These are phyloP conservation scores for Endoconidiophora laricicola DNA, from an alignment of 2,329 filamentous ascomycete genomes.

Conservation along the genomic window DNA sequence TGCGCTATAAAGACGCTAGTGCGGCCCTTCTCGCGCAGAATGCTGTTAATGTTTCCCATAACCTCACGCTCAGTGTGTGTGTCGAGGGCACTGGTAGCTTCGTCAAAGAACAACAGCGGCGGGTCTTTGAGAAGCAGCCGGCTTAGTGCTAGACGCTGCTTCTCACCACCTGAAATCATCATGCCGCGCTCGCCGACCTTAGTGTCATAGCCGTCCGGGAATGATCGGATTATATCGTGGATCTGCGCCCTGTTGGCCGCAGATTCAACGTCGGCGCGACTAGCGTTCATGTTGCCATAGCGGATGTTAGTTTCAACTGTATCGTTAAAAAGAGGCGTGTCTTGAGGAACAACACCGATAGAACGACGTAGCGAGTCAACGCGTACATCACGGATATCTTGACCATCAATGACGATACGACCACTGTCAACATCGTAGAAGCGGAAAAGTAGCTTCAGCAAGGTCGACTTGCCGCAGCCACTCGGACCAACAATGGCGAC, in stretches of 20 bases:
- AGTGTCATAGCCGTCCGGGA: conserved; percentile 79
- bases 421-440: conserved; percentile 83
- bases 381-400: conserved; percentile 72
- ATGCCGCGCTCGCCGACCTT: conserved; percentile 86
- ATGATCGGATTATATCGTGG: conserved; percentile 61
- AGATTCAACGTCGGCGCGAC: conserved; percentile 52
- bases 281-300: conserved; percentile 70
- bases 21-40: conserved; percentile 69
- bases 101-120: conserved; percentile 82
- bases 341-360: conserved; percentile 93
- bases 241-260: conserved; percentile 74
- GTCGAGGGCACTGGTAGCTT: conserved; percentile 82
- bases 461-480: conserved; percentile 90
- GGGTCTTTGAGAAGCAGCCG: conserved; percentile 77
- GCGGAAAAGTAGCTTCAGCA: conserved; percentile 78
- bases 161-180: conserved; percentile 94
- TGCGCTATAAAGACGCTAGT: conserved; percentile 95
- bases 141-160: conserved; percentile 75
- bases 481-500: conserved; percentile 89
- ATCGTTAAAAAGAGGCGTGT: conserved; percentile 93
- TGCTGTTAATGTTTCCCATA: conserved; percentile 82
- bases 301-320: conserved; percentile 91
- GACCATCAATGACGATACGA: conserved; percentile 77
- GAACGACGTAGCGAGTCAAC: conserved; percentile 67
- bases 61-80: conserved; percentile 87